phyloP scores from a whole-genome alignment of 2,329 filamentous ascomycete species.

The Trichoderma polysporum region DNA sequence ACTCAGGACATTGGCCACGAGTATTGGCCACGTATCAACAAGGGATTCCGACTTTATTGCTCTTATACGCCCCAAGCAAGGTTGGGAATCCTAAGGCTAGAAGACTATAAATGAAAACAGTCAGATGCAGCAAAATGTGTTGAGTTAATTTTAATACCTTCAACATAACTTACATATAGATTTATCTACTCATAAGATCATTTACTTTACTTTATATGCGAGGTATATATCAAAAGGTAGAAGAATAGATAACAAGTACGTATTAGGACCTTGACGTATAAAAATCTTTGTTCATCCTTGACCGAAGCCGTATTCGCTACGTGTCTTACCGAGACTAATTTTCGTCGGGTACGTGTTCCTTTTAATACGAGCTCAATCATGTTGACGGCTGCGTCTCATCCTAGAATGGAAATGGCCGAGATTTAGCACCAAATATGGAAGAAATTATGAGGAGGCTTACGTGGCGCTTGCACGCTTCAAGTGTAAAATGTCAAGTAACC shows the following conservation, averaged over 20 bases:
- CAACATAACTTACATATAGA: too few species aligned
- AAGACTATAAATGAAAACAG: too few species aligned
- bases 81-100: too few species aligned
- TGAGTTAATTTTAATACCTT: too few species aligned
- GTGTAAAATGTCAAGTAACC: not conserved
- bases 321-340: not conserved
- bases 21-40: not conserved
- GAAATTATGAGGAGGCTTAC: not conserved
- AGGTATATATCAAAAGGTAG: too few species aligned
- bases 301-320: not conserved
- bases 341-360: not conserved
- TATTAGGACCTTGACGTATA: not conserved
- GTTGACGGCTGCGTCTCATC: not conserved
- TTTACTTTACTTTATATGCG: too few species aligned
- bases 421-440: too few species aligned
- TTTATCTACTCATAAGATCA: too few species aligned
- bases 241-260: too few species aligned
- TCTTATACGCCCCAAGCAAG: not conserved
- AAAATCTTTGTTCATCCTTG: not conserved
- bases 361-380: not conserved
- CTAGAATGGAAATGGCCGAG: not conserved
- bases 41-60: not conserved
- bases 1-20: not conserved
- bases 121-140: too few species aligned
- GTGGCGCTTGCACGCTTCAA: not conserved